phyloP scores from a whole-genome alignment of 139 green algal species.

The Chlorella sp. region DNA sequence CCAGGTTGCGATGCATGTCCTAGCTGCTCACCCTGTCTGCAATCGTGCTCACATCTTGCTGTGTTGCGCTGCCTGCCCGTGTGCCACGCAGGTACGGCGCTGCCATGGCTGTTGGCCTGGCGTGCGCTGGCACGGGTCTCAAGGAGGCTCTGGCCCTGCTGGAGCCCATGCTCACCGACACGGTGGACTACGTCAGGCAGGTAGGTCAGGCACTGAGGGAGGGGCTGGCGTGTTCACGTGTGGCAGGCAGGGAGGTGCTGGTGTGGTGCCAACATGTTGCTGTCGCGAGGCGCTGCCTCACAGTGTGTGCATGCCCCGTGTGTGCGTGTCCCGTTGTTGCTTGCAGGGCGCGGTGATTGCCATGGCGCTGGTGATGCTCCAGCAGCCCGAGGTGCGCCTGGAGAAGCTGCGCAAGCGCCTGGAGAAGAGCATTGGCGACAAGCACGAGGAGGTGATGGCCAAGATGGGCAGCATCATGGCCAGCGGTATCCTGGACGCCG shows the following conservation, averaged over 20 bases:
- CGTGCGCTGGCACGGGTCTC: slow-evolving; percentile 79
- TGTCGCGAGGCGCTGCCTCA: too few relatives aligned
- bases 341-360: slow-evolving; percentile 89
- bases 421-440: slow-evolving; percentile 80
- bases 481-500: slow-evolving; percentile 83
- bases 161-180: slow-evolving; percentile 79
- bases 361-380: slow-evolving; percentile 82
- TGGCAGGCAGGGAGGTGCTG: too few relatives aligned
- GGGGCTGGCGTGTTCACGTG: too few relatives aligned
- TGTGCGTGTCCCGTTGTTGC: too few relatives aligned
- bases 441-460: slow-evolving; percentile 88
- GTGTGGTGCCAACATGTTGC: too few relatives aligned
- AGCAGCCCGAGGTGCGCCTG: slow-evolving; percentile 75
- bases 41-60: too few relatives aligned
- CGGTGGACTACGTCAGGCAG: slow-evolving; percentile 88
- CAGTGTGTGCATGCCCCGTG: too few relatives aligned
- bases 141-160: slow-evolving; percentile 80
- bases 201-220: too few relatives aligned
- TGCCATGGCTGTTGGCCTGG: slow-evolving; percentile 94
- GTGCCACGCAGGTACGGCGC: slow-evolving; percentile 68
- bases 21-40: too few relatives aligned
- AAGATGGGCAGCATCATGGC: slow-evolving; percentile 98
- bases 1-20: too few relatives aligned
- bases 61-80: background rate
- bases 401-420: slow-evolving; percentile 67